Conservation (phyloP, 2,329 filamentous ascomycete genomes). For the Rhynchosporium agropyri region DNA sequence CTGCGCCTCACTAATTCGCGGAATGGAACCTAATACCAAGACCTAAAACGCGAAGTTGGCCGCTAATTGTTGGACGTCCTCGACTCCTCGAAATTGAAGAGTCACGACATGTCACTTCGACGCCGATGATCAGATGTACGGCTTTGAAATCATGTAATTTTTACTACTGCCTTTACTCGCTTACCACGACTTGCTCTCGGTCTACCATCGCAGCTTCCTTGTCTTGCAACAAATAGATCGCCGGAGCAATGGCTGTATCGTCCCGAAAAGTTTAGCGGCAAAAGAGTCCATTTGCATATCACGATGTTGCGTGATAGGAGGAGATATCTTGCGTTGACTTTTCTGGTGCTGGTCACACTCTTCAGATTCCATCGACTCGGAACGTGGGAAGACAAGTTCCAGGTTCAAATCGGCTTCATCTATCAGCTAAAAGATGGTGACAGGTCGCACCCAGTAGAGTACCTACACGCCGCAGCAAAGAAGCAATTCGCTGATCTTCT, state of each 20-base stretch:
- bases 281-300: neutral
- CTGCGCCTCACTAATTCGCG: no score
- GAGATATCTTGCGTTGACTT: neutral
- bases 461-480: neutral
- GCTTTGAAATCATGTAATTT: no score
- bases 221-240: neutral
- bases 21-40: no score
- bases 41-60: no score
- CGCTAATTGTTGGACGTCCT: no score
- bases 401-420: neutral
- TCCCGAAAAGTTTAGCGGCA: neutral
- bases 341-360: neutral
- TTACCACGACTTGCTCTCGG: no score
- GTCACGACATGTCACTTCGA: no score
- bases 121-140: no score
- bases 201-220: neutral
- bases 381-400: conserved; percentile 1
- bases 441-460: neutral
- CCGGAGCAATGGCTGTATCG: neutral
- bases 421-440: neutral
- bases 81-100: no score
- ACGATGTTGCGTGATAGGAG: neutral
- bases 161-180: no score
- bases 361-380: neutral
- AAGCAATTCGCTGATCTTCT: neutral